Evolutionary conservation across 2,329 filamentous ascomycete genomes (phyloP), one percentile per base, ranked within the genome.

Genomic region (Colletotrichum filicis): DNA sequence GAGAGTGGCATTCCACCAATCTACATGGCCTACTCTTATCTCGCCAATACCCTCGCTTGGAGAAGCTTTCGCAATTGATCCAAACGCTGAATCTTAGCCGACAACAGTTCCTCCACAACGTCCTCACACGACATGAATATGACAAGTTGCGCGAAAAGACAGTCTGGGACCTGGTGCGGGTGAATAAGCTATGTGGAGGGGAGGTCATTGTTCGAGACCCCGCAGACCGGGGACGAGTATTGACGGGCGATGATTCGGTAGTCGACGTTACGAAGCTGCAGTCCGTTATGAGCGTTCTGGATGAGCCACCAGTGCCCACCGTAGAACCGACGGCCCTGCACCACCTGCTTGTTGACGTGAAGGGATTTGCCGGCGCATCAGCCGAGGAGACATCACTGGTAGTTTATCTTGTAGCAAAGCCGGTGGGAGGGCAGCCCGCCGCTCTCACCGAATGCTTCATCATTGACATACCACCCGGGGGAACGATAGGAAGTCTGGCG

Each of bases 1-100:
- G 97, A 77, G 97, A 99, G 88, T 99, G 97, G 97, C 96, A 99
- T 84, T 97, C 97, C 24, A 98, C 95, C 22, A 97, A 98, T 80
- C 88, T 99, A 19, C 97, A 99, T 83, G 95, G 97, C 80, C 87
- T 98, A 28, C 88, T 99, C 1, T 89, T 99, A 9, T 91, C 92
- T 24, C 90, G 95, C 73, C 92, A 95, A 80, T 99, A 99, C 83
- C 85, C 89, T 62, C 90, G 92, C 67, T 86, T 99, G 68, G 95
- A 97, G 78, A 91, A 93, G 75, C 91, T 98, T 80, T 94, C 95
- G 1, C 89, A 90, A 69, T 88, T 98, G 66, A 93, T 98, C 57
- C 90, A 92, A 62, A 91, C 92, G n/a, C 87, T 99, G 74, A 96
- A 98, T 82, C 88, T 95, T 67, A 92, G 94, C 55, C 89, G 97